Conservation (phyloP, 2,329 filamentous ascomycete species). For the Ploettnerulaceae sp. region DNA sequence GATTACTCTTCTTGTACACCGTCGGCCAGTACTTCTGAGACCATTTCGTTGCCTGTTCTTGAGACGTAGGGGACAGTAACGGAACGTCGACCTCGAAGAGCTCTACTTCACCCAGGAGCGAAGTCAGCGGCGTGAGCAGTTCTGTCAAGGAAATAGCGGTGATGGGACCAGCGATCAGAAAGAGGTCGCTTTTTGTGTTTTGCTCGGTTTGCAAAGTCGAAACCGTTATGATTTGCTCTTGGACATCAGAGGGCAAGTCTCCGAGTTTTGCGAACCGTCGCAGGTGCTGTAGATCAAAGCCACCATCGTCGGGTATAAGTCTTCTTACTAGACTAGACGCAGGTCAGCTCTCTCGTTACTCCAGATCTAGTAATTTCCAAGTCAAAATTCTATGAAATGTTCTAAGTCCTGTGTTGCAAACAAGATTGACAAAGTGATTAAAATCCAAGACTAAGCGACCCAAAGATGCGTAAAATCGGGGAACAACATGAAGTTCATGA, state of each 20-base stretch:
- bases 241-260: constrained; percentile 52
- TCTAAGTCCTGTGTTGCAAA: too few species aligned
- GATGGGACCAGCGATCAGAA: constrained; percentile 49
- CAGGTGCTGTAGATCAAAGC: constrained; percentile 64
- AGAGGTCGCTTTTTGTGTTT: constrained; percentile 38
- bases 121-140: constrained; percentile 44
- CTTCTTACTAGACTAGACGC: constrained; percentile 48
- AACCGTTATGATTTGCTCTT: not conserved
- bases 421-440: too few species aligned
- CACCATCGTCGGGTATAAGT: constrained; percentile 54
- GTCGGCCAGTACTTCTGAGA: constrained; percentile 76
- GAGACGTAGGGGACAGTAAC: constrained; percentile 67
- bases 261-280: constrained; percentile 69
- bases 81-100: constrained; percentile 56
- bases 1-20: constrained; percentile 82
- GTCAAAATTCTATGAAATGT: too few species aligned
- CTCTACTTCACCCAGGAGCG: constrained; percentile 45
- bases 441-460: too few species aligned
- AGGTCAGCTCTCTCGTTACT: too few species aligned
- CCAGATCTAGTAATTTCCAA: too few species aligned
- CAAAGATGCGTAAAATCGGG: too few species aligned
- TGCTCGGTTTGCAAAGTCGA: not conserved
- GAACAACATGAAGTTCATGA: too few species aligned
- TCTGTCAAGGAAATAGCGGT: constrained; percentile 48
- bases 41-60: constrained; percentile 70